Evolutionary conservation across 129 eudicot species (phyloP).

Genomic region (carrot (Daucus carota)): DH1_v3.0 NC_030388.2:25427501-25428000

Average conservation of each 20-base stretch:
- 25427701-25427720: constrained; percentile 10
- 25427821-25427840: background rate
- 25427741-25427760: constrained; percentile 61
- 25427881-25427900: constrained; percentile 92
- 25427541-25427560: constrained; percentile 12
- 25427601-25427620: background rate
- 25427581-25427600: background rate
- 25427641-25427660: background rate
- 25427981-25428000: constrained; percentile 58
- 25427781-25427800: background rate
- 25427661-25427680: background rate
- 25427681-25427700: constrained; percentile 20
- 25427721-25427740: constrained; percentile 17
- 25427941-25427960: constrained; percentile 50
- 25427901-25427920: constrained; percentile 72
- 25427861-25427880: constrained; percentile 90
- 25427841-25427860: background rate
- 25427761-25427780: constrained; percentile 56
- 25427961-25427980: constrained; percentile 68
- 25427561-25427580: constrained; percentile 14
- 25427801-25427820: background rate
- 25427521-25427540: background rate
- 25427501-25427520: background rate
- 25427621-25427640: background rate
- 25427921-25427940: constrained; percentile 51